phyloP scores from a whole-genome alignment of 2,329 filamentous ascomycete genomes.

The Phyllosticta ampelicida region DNA sequence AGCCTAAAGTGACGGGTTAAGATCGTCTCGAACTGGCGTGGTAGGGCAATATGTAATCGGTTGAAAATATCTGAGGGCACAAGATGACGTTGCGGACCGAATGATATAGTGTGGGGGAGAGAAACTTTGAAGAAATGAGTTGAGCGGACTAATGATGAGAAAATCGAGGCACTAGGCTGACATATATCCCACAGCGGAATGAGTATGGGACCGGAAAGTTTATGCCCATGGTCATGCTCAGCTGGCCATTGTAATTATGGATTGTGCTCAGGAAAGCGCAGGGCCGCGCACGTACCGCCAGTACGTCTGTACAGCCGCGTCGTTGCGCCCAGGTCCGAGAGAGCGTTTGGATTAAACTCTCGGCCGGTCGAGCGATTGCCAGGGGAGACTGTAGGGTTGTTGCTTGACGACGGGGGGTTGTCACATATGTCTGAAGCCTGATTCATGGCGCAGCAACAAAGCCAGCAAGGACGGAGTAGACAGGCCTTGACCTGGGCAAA shows the following conservation, averaged over 20 bases:
- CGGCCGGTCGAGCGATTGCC: slow-evolving; percentile 8
- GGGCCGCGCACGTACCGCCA: slow-evolving; percentile 10
- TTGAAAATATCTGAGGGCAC: background rate
- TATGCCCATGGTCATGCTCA: slow-evolving; percentile 6
- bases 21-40: background rate
- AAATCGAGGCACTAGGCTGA: slow-evolving; percentile 5
- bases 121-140: background rate
- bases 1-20: background rate
- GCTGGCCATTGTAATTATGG: slow-evolving; percentile 11
- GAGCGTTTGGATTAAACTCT: slow-evolving; percentile 10
- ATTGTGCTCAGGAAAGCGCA: slow-evolving; percentile 9
- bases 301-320: slow-evolving; percentile 11
- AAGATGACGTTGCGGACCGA: background rate
- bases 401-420: slow-evolving; percentile 8
- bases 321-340: slow-evolving; percentile 6
- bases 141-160: background rate
- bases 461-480: slow-evolving; percentile 1
- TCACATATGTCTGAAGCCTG: background rate
- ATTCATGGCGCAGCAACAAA: slow-evolving; percentile 1
- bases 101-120: slow-evolving; percentile 20
- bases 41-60: background rate
- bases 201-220: slow-evolving; percentile 10
- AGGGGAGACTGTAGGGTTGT: slow-evolving; percentile 9
- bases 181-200: slow-evolving; percentile 8
- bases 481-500: slow-evolving; percentile 6